Conservation (phyloP, 164 flowering plant species). For the Chimonanthus salicifolius region DNA sequence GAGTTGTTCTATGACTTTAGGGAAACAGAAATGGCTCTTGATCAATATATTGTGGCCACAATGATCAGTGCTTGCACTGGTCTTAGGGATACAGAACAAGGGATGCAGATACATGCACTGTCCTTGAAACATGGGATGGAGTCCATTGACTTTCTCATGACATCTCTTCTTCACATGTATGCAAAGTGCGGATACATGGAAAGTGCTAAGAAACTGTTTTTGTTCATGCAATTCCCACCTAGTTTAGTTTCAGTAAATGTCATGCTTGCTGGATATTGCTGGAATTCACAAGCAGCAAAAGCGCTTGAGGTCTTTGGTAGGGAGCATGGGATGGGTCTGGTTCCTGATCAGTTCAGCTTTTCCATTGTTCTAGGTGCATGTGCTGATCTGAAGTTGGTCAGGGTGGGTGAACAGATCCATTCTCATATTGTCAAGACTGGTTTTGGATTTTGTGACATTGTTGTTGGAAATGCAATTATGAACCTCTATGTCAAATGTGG, state of each 20-base stretch:
- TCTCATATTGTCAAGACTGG: constrained; percentile 11
- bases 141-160: constrained; percentile 4
- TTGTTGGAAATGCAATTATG: constrained; percentile 7
- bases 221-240: background rate
- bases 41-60: constrained; percentile 10
- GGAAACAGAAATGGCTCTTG: constrained; percentile 4
- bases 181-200: constrained; percentile 5
- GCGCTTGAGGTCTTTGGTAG: constrained; percentile 3
- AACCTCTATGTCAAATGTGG: constrained; percentile 11
- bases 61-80: constrained; percentile 18
- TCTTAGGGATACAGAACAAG: constrained; percentile 11
- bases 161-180: constrained; percentile 13
- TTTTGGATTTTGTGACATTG: constrained; percentile 4
- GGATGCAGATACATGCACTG: constrained; percentile 13
- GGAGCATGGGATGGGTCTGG: constrained; percentile 11
- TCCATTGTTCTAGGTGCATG: constrained; percentile 8
- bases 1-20: constrained; percentile 5
- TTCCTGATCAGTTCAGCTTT: constrained; percentile 11
- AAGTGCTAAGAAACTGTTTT: constrained; percentile 2
- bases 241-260: constrained; percentile 10
- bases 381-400: constrained; percentile 4
- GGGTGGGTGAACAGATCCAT: constrained; percentile 6
- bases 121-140: constrained; percentile 8
- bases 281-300: constrained; percentile 2
- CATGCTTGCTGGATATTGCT: constrained; percentile 11